These are phyloP conservation scores for Microbotryum lychnidis-dioicae DNA, from an alignment of 1,284 basidiomycete genomes.

Conservation along the genomic window DNA sequence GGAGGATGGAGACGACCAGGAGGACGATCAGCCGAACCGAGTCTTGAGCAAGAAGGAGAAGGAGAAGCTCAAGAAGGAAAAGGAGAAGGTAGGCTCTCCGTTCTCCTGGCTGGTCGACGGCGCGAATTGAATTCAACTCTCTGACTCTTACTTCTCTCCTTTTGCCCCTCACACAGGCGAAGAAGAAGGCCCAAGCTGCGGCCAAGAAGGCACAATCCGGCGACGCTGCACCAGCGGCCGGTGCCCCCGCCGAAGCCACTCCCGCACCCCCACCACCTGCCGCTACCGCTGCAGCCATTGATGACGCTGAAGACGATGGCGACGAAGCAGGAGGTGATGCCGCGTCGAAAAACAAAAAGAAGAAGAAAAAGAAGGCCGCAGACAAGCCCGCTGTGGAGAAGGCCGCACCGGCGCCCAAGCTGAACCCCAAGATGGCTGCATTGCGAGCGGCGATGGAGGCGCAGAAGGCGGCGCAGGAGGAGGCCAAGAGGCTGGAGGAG, in stretches of 20 bases:
- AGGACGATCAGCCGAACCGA: conserved; percentile 47
- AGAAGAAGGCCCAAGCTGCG: conserved; percentile 87
- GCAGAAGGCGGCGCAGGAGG: conserved; percentile 75
- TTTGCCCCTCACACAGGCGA: conserved; percentile 52
- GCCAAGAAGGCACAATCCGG: conserved; percentile 60
- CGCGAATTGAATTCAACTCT: neutral
- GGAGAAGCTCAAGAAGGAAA: conserved; percentile 87
- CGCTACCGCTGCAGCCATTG: conserved; percentile 41
- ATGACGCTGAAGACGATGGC: conserved; percentile 51
- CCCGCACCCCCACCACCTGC: conserved; percentile 34
- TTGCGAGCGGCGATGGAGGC: conserved; percentile 69
- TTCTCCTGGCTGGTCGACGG: no score
- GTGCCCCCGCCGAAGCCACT: conserved; percentile 29
- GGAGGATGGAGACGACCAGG: conserved; percentile 44
- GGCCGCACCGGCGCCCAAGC: conserved; percentile 37
- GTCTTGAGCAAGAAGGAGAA: conserved; percentile 84
- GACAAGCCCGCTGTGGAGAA: conserved; percentile 15
- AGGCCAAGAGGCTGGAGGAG: conserved; percentile 57
- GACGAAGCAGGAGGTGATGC: conserved; percentile 49
- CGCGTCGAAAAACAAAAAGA: conserved; percentile 34
- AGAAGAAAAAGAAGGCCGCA: conserved; percentile 36
- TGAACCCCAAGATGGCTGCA: conserved; percentile 36
- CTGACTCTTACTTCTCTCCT: conserved; percentile 5
- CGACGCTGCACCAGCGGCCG: conserved; percentile 32
- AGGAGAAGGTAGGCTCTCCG: conserved; percentile 61